Evolutionary conservation across 306 rosid genomes (phyloP).

Genomic region (Sesbania bispinosa): DNA sequence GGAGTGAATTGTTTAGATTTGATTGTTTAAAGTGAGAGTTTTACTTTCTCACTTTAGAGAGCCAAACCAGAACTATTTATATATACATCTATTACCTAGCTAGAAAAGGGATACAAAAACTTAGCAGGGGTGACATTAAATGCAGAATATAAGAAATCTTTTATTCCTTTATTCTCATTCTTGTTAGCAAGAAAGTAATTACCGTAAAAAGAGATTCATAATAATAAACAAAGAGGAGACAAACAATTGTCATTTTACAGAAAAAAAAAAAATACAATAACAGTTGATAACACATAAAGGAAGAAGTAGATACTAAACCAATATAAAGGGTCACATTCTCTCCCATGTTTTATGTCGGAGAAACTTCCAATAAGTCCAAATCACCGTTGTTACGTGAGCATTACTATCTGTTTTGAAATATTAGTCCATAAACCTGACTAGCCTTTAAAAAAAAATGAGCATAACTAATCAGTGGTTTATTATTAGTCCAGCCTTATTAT

Average conservation of each 20-base stretch:
- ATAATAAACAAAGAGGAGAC: slow-evolving; percentile 18
- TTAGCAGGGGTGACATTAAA: slow-evolving; percentile 4
- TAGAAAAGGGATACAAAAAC: not conserved
- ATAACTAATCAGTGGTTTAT: slow-evolving; percentile 35
- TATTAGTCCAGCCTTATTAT: slow-evolving; percentile 29
- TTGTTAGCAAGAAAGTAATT: slow-evolving; percentile 9
- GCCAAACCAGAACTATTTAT: too few species aligned
- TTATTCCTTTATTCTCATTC: slow-evolving; percentile 11
- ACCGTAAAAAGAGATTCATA: not conserved
- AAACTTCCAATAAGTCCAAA: slow-evolving; percentile 73
- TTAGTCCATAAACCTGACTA: slow-evolving; percentile 44
- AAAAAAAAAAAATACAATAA: not conserved
- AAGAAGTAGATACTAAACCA: slow-evolving; percentile 1
- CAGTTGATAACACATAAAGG: slow-evolving; percentile 2
- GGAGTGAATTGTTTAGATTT: not conserved
- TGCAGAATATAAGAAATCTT: not conserved
- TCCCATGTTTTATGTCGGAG: slow-evolving; percentile 93
- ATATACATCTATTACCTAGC: too few species aligned
- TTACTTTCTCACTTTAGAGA: too few species aligned
- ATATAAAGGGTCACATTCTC: slow-evolving; percentile 60
- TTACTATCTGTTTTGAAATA: slow-evolving; percentile 50
- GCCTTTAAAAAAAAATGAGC: slow-evolving; percentile 19
- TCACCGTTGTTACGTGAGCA: slow-evolving; percentile 42
- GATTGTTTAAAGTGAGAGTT: too few species aligned
- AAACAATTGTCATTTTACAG: not conserved